phyloP scores from a whole-genome alignment of 768 basidiomycete genomes.

The Asterophora parasitica region DNA sequence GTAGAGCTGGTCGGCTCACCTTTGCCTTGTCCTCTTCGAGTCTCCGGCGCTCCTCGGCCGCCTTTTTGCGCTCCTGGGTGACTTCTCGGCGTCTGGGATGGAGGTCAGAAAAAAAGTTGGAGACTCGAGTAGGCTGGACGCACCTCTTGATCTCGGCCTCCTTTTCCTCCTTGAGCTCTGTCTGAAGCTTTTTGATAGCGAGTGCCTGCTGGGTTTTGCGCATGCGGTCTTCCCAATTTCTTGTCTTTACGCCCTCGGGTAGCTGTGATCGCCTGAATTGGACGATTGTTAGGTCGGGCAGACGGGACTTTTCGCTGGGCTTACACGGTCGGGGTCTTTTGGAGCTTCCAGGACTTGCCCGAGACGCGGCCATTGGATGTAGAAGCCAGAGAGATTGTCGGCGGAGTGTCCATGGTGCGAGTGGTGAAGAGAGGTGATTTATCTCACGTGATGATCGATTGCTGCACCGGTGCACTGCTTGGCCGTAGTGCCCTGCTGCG shows the following conservation, averaged over 20 bases:
- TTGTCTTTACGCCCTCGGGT: conserved; percentile 59
- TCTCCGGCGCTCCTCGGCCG: conserved; percentile 66
- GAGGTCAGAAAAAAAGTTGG: conserved; percentile 5
- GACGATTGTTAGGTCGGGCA: conserved; percentile 9
- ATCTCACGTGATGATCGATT: no score
- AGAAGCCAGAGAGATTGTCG: conserved; percentile 37
- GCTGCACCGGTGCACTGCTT: no score
- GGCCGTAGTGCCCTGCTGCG: no score
- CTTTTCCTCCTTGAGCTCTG: conserved; percentile 75
- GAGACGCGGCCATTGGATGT: conserved; percentile 64
- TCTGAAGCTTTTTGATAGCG: conserved; percentile 70
- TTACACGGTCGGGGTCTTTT: conserved; percentile 49
- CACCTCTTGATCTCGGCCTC: conserved; percentile 60
- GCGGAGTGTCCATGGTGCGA: conserved; percentile 2
- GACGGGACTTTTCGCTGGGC: conserved; percentile 13
- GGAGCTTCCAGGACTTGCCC: conserved; percentile 63
- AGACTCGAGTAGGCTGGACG: conserved; percentile 1
- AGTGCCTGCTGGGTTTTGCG: conserved; percentile 57
- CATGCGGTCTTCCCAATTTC: conserved; percentile 66
- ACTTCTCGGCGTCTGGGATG: conserved; percentile 55
- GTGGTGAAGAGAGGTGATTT: background rate
- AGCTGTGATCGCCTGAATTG: conserved; percentile 60
- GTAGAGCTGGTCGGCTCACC: conserved; percentile 28
- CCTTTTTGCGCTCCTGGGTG: conserved; percentile 65
- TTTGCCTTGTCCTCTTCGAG: conserved; percentile 63